A percentile compares a stretch with the other conserved stretches of the same genome.
These are phyloP conservation scores for Aspergillus intermedius DNA, from an alignment of 2,329 filamentous ascomycete genomes.

Conservation along the genomic window DNA sequence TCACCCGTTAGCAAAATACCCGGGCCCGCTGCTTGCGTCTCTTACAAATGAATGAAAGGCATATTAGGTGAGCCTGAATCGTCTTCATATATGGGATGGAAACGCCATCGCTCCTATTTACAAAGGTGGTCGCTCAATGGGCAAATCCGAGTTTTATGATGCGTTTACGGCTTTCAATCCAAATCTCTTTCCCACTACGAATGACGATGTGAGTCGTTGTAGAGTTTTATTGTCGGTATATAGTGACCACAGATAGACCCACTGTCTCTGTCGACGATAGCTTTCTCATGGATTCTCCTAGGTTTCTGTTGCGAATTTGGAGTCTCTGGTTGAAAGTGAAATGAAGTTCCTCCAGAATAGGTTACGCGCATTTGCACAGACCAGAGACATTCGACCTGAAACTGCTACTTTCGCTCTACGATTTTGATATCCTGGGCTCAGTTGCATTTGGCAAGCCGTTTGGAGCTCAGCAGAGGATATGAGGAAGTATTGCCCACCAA, in stretches of 20 bases:
- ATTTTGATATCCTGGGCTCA: conserved; percentile 11
- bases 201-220: conserved; percentile 2
- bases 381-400: conserved; percentile 23
- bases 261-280: conserved; percentile 5
- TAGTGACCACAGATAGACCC: conserved; percentile 1
- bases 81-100: conserved; percentile 10
- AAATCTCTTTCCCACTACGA: conserved; percentile 4
- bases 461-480: conserved; percentile 1
- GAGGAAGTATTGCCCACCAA: conserved; percentile 4
- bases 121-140: conserved; percentile 8
- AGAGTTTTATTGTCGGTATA: neutral
- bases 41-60: conserved; percentile 4
- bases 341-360: conserved; percentile 2
- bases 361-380: neutral
- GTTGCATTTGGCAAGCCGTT: conserved; percentile 20
- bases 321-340: conserved; percentile 3
- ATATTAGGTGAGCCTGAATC: conserved; percentile 7
- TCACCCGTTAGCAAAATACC: neutral
- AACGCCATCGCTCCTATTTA: conserved; percentile 9
- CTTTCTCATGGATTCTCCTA: conserved; percentile 6
- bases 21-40: conserved; percentile 1
- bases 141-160: conserved; percentile 8
- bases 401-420: conserved; percentile 18
- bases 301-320: conserved; percentile 3
- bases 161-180: conserved; percentile 9